A percentile compares a stretch with the other conserved stretches of the same genome.
Evolutionary conservation across 2,329 filamentous ascomycete species (phyloP).

Genomic region (Mycocentrospora acerina): DNA sequence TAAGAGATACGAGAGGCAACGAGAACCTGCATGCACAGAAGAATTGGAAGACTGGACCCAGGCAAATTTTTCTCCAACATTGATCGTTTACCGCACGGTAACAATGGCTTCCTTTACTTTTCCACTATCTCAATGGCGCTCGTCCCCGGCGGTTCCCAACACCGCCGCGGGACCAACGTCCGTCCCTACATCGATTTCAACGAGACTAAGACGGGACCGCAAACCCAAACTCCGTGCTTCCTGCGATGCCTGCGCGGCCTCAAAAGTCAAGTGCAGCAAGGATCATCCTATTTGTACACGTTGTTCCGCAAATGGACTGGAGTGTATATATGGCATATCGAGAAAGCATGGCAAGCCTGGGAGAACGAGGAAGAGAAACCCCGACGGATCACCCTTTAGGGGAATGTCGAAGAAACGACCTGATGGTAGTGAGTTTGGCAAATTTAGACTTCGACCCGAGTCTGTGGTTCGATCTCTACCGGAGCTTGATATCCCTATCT

Average conservation of each 20-base stretch:
- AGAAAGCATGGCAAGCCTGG: conserved; percentile 41
- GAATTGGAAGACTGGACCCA: not conserved
- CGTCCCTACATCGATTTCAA: conserved; percentile 22
- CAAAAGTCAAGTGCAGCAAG: conserved; percentile 42
- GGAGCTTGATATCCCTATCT: conserved; percentile 18
- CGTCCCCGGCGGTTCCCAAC: conserved; percentile 12
- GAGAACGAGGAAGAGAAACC: conserved; percentile 33
- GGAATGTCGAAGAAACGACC: conserved; percentile 32
- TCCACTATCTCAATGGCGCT: conserved; percentile 25
- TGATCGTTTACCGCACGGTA: conserved; percentile 3
- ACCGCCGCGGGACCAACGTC: conserved; percentile 16
- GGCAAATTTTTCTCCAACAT: conserved; percentile 3
- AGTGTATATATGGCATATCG: conserved; percentile 38
- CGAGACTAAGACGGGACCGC: conserved; percentile 15
- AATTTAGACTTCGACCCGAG: conserved; percentile 27
- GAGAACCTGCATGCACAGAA: conserved; percentile 1
- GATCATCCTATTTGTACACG: conserved; percentile 37
- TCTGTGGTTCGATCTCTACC: conserved; percentile 18
- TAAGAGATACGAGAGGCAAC: conserved; percentile 5
- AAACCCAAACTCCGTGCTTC: conserved; percentile 38
- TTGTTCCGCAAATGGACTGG: conserved; percentile 28
- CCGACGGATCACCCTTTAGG: conserved; percentile 33
- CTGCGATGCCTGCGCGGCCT: conserved; percentile 41
- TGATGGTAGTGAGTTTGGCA: conserved; percentile 30
- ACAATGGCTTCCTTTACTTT: conserved; percentile 25